Conservation (phyloP, 2,329 filamentous ascomycete species). For the Hymenoscyphus linearis region DNA sequence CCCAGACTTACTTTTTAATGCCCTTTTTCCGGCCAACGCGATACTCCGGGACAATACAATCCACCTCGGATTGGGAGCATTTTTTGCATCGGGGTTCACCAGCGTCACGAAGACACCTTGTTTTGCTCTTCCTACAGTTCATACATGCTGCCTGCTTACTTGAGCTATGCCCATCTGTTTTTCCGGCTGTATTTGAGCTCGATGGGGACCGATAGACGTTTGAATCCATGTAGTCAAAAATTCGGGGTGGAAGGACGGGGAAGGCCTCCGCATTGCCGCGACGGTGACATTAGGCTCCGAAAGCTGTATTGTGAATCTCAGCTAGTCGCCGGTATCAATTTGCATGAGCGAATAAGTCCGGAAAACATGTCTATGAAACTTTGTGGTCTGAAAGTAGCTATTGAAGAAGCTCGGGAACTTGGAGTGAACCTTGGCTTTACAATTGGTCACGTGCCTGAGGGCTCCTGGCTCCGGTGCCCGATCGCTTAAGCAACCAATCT, state of each 20-base stretch:
- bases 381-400: background rate
- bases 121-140: slow-evolving; percentile 62
- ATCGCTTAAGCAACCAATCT: background rate
- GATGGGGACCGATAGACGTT: slow-evolving; percentile 19
- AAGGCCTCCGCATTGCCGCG: slow-evolving; percentile 5
- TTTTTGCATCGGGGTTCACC: slow-evolving; percentile 52
- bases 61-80: slow-evolving; percentile 51
- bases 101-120: slow-evolving; percentile 56
- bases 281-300: background rate
- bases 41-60: slow-evolving; percentile 67
- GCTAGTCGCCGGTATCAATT: background rate
- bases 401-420: background rate
- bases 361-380: background rate
- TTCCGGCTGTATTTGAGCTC: slow-evolving; percentile 20
- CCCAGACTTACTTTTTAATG: slow-evolving; percentile 60
- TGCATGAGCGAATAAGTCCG: background rate
- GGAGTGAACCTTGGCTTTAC: no score
- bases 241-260: background rate
- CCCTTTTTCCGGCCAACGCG: slow-evolving; percentile 70
- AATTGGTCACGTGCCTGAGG: no score
- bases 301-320: background rate
- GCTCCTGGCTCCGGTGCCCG: background rate
- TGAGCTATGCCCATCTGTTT: slow-evolving; percentile 10
- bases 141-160: slow-evolving; percentile 50
- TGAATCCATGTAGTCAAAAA: slow-evolving; percentile 11